A percentile compares a stretch with the other conserved stretches of the same genome.
These are phyloP conservation scores for Suillus luteus DNA, from an alignment of 768 basidiomycete genomes.

Conservation along the genomic window DNA sequence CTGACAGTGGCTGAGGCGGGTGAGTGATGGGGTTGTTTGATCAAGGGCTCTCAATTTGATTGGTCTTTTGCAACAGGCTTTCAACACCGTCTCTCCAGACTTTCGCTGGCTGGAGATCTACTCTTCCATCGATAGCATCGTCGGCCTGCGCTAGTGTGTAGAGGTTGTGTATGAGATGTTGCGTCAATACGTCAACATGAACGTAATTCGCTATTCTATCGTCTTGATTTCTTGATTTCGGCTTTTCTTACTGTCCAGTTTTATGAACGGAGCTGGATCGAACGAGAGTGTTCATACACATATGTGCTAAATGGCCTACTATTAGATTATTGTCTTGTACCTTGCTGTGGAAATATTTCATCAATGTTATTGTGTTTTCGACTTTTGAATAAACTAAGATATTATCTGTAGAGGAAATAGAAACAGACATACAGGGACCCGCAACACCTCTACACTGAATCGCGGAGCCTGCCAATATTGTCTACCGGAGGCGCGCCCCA, in stretches of 20 bases:
- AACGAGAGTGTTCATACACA: conserved; percentile 8
- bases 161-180: conserved; percentile 49
- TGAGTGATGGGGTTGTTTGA: conserved; percentile 19
- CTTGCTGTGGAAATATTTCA: neutral
- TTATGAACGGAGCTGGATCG: conserved; percentile 10
- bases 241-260: conserved; percentile 5
- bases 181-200: conserved; percentile 6
- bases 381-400: neutral
- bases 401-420: neutral
- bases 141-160: conserved; percentile 63
- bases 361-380: conserved; percentile 4
- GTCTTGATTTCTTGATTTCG: conserved; percentile 4
- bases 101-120: conserved; percentile 46
- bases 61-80: conserved; percentile 21
- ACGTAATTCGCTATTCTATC: neutral
- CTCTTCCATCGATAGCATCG: conserved; percentile 17
- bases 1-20: conserved; percentile 20
- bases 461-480: conserved; percentile 50
- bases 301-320: conserved; percentile 9
- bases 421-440: neutral
- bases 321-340: conserved; percentile 9
- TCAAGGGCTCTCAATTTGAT: conserved; percentile 19
- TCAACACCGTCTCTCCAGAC: conserved; percentile 60
- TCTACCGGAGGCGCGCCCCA: conserved; percentile 77
- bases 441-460: conserved; percentile 15